Evolutionary conservation across 257 asterid genomes (phyloP).

Genomic region (Oldenlandia corymbosa): DNA sequence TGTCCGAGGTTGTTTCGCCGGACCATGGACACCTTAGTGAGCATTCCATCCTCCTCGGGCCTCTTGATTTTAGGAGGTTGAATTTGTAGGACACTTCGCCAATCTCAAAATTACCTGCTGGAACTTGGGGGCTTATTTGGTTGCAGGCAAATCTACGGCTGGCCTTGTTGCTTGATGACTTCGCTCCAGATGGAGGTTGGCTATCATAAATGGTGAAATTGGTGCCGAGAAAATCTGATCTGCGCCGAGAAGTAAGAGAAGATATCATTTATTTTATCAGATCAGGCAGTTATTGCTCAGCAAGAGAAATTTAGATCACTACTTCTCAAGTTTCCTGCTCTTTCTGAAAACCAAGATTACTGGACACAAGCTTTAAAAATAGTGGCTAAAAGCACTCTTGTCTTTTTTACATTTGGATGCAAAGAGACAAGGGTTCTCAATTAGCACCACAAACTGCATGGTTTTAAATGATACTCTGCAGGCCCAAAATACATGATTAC

Average conservation of each 20-base stretch:
- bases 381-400: neutral
- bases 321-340: neutral
- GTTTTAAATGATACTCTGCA: neutral
- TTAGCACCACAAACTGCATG: neutral
- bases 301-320: neutral
- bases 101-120: conserved; percentile 74
- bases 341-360: no score
- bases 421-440: neutral
- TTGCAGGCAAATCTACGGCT: conserved; percentile 78
- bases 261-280: neutral
- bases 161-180: conserved; percentile 65
- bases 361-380: neutral
- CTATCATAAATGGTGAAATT: conserved; percentile 78
- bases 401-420: neutral
- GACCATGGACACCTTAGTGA: conserved; percentile 45
- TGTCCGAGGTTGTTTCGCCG: conserved; percentile 23
- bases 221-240: conserved; percentile 92
- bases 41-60: conserved; percentile 88
- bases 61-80: conserved; percentile 87
- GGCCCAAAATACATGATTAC: neutral
- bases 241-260: conserved; percentile 23
- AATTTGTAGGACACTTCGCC: conserved; percentile 81
- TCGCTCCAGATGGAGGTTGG: conserved; percentile 81
- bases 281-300: neutral
- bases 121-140: conserved; percentile 88